Percentiles rank a stretch among this genome's conserved stretches.
Conservation (phyloP, 169 alveolate species). For the Plasmodium cynomolgi region DNA sequence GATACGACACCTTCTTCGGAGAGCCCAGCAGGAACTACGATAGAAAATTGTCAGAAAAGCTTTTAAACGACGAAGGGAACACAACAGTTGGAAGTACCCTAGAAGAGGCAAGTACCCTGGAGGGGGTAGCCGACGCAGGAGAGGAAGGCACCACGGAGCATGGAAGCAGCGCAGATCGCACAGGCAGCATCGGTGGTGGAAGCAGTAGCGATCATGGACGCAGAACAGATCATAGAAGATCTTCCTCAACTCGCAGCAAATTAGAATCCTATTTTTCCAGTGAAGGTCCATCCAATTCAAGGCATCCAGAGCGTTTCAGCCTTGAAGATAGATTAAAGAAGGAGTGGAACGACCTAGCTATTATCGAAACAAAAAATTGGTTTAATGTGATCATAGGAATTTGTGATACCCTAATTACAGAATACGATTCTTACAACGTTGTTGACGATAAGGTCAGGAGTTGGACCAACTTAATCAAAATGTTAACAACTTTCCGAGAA, state of each 20-base stretch:
- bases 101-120: background rate
- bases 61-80: background rate
- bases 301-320: no score
- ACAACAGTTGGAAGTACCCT: background rate
- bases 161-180: background rate
- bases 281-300: background rate
- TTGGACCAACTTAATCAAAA: background rate
- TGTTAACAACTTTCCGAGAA: background rate
- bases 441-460: background rate
- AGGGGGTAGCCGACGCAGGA: background rate
- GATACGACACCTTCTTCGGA: background rate
- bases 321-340: background rate
- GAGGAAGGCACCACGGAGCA: background rate
- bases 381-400: background rate
- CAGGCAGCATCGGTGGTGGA: no score
- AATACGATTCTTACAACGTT: background rate
- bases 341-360: background rate
- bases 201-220: no score
- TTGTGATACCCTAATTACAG: background rate
- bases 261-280: background rate
- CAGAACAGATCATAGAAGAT: background rate
- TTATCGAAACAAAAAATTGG: background rate
- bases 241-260: background rate
- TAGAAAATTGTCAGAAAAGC: background rate
- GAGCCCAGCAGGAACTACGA: background rate